Percentiles rank a stretch among this genome's conserved stretches.
phyloP scores from a whole-genome alignment of 768 basidiomycete species.

The Boletus rubescentipes region DNA sequence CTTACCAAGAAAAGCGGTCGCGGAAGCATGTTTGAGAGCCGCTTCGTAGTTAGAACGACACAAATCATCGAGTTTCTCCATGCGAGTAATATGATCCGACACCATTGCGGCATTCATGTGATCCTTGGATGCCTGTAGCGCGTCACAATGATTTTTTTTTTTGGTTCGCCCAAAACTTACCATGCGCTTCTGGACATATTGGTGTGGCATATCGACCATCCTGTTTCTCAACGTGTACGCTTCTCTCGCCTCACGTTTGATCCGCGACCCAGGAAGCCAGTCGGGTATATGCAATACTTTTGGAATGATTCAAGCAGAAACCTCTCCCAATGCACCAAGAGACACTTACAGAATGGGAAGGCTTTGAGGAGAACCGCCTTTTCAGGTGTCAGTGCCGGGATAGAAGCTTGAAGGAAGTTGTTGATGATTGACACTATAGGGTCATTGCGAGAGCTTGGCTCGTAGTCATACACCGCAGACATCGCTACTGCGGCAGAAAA shows the following conservation, averaged over 20 bases:
- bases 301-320: too few species aligned
- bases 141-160: too few species aligned
- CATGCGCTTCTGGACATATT: neutral
- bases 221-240: neutral
- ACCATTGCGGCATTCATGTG: neutral
- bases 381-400: too few species aligned
- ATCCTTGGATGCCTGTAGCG: too few species aligned
- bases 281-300: conserved; percentile 1
- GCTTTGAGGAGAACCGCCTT: too few species aligned
- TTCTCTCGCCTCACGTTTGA: conserved; percentile 32
- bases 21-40: neutral
- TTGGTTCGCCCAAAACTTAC: neutral
- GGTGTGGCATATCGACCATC: neutral
- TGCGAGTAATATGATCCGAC: neutral
- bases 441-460: neutral
- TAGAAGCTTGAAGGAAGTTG: too few species aligned
- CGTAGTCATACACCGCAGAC: neutral
- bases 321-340: too few species aligned
- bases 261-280: conserved; percentile 38
- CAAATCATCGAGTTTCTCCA: neutral
- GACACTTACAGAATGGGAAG: neutral
- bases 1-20: neutral
- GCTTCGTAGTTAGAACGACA: neutral
- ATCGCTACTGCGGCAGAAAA: neutral
- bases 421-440: neutral